Evolutionary conservation across 192 early-diverging fungal genomes (phyloP), one percentile per base, ranked within the genome.

Genomic region (Coemansia sp.): DNA sequence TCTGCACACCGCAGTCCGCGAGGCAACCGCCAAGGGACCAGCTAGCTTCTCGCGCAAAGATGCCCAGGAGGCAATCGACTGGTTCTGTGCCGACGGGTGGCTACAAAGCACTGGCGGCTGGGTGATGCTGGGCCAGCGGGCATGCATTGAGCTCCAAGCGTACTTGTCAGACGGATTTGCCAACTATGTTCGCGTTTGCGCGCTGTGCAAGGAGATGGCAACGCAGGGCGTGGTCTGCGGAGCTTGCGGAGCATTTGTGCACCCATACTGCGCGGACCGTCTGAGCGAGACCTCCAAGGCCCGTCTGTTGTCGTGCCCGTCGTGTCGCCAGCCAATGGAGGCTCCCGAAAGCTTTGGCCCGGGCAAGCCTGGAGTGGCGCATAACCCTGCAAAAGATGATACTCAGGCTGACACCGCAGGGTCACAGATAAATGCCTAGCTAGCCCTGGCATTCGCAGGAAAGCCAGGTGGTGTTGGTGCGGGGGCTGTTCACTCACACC

Each of bases 181-280:
- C 29, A 62, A 72, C 5, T 72, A 57, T n/a, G 43, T 52, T n/a
- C 53, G 62, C 8, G 8, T 34, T 0, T 72, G 69, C 29, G 55
- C 62, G 0, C 32, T 72, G 36, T 72, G 69, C 32, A 64, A 64
- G 25, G 62, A 72, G 23, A 56, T 65, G 49, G 69, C 69, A 14
- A 72, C 69, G 0, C 25, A 23, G 15, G 69, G 69, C 1, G 9
- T 59, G 8, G 47, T 72, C 3, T 72, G 69, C 45, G 21, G 19
- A 17, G 57, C 29, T 7, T 72, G 69, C 45, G 17, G 21, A 4
- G 58, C 49, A 9, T 42, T 52, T 20, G 43, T 64, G 5, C 69
- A 72, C 44, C 69, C 69, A 17, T 72, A 47, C 41, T 72, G 69
- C 31, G 62, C 54, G 4, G 36, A 53, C 35, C 62, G 53, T 5